Base-by-base conservation (phyloP, 1,284 basidiomycete genomes). In the Austroboletus novae-zelandiae region DNA sequence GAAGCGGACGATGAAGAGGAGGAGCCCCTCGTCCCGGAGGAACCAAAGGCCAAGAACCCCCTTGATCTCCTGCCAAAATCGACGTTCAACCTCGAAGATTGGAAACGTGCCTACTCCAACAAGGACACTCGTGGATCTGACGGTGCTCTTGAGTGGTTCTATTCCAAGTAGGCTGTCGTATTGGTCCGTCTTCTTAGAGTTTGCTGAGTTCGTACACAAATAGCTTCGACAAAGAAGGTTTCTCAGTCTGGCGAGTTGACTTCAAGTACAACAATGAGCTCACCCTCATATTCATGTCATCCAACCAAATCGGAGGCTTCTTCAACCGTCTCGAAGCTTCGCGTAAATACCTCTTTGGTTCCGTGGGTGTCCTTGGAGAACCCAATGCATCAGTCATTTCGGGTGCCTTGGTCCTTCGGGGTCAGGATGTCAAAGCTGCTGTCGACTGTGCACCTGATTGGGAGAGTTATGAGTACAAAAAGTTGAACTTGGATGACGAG, bases 211-310 rank as follows among this genome's bases (percentile, higher is more conserved):
- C 25, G 25, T 23, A 6, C 25, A 56, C 60, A 36, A 51, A 56
- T 65, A 93, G 94, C 80, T 94, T 84, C 71, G 95, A 98, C 79
- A 72, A 81, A 56, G 84, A 89, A 58, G 95, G 95, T 43, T 98
- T 87, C 86, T 96, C 94, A 56, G 71, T 89, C 69, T 96, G 90
- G 90, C 81, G 86, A 57, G 84, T 94, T 52, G 90, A 94, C 79
- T 98, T 93, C 89, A 94, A 97, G 80, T 98, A 98, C 85, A 92
- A 91, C 75, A 80, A 88, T 27, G 96, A 98, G 76, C 86, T 99
- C 58, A 95, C 93, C 37, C 83, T 86, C 71, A 80, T 81, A 50
- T 97, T 94, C 82, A 97, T 93, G 94, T 94, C 91, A 50, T 83
- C 86, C 61, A 89, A 90, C 76, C 87, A 88, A 73, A 87, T 98